A percentile compares a stretch with the other conserved stretches of the same genome.
Conservation (phyloP, 345 rosid genomes). For the Corchorus olitorius region DNA sequence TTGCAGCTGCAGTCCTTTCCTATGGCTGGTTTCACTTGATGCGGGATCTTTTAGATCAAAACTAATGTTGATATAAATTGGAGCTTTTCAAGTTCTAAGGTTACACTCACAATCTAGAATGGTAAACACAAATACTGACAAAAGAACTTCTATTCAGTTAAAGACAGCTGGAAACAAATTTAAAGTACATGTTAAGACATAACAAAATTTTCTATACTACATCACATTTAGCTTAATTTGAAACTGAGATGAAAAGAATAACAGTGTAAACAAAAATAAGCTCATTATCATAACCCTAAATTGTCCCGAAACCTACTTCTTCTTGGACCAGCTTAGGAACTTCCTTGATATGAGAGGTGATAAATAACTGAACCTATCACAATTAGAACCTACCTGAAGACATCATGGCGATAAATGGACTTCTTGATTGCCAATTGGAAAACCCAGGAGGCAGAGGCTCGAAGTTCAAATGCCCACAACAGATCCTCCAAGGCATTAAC, state of each 20-base stretch:
- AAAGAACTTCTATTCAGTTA: not conserved
- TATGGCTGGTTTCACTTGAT: not conserved
- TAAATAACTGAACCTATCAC: conserved; percentile 39
- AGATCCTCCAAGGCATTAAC: conserved; percentile 85
- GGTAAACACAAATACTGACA: not conserved
- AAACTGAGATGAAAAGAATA: not conserved
- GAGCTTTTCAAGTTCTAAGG: no score
- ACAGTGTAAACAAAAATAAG: not conserved
- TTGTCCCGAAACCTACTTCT: not conserved
- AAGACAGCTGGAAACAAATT: not conserved
- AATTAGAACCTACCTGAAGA: conserved; percentile 62
- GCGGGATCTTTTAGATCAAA: not conserved
- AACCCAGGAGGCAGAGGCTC: conserved; percentile 93
- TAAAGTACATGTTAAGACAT: not conserved
- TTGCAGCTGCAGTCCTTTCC: not conserved
- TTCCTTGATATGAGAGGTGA: not conserved
- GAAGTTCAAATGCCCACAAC: conserved; percentile 90
- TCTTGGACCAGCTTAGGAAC: not conserved
- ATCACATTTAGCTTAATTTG: not conserved
- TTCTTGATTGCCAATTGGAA: conserved; percentile 82
- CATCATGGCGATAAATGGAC: conserved; percentile 64
- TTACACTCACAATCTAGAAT: no score
- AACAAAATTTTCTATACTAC: not conserved
- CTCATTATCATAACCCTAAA: not conserved
- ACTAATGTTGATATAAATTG: no score